phyloP scores from a whole-genome alignment of 2,329 filamentous ascomycete species.

The Aspergillus oerlinghausenensis region DNA sequence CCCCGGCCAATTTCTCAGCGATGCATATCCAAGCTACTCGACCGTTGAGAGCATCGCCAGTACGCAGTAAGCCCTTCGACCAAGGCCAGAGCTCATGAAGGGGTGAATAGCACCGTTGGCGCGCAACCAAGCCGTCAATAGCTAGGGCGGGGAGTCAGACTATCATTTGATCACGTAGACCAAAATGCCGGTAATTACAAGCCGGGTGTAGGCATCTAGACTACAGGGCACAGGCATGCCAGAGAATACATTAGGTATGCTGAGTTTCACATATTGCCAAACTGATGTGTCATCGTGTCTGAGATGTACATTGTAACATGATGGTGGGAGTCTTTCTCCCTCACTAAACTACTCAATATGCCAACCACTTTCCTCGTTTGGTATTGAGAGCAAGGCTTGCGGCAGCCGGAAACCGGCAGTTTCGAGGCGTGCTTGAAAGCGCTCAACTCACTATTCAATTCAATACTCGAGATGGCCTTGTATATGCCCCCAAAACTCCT shows the following conservation, averaged over 20 bases:
- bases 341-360: neutral
- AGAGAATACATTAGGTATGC: neutral
- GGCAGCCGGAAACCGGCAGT: neutral
- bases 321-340: neutral
- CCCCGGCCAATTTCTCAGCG: neutral
- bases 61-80: neutral
- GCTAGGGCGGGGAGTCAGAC: neutral
- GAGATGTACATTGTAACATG: neutral
- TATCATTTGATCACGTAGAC: neutral
- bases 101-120: neutral
- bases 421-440: neutral
- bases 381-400: neutral
- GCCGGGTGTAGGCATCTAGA: neutral
- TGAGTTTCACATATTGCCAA: neutral
- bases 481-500: slow-evolving; percentile 40
- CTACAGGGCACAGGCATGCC: neutral
- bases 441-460: neutral
- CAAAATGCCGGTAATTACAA: neutral
- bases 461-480: slow-evolving; percentile 37
- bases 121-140: neutral
- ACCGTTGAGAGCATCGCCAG: neutral
- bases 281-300: neutral
- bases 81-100: slow-evolving; percentile 2
- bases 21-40: neutral
- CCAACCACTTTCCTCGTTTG: neutral